phyloP scores from a whole-genome alignment of 2,329 filamentous ascomycete genomes.

The Aspergillus pseudoviridinutans region DNA sequence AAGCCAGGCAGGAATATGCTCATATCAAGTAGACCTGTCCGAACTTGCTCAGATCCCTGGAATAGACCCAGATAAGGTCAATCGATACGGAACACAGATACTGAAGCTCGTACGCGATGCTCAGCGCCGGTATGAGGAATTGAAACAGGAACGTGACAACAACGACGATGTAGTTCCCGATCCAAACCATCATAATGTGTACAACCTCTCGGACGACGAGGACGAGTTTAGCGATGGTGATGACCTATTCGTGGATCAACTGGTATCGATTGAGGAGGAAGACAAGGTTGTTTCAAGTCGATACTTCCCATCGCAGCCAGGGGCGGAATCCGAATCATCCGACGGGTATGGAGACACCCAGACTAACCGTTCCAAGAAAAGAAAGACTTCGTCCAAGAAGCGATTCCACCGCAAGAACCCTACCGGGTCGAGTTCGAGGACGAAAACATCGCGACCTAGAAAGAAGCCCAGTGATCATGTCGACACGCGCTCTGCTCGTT shows the following conservation, averaged over 20 bases:
- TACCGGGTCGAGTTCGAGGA: constrained; percentile 18
- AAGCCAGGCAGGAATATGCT: constrained; percentile 3
- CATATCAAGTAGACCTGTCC: constrained; percentile 27
- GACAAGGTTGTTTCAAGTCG: constrained; percentile 28
- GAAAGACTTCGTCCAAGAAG: constrained; percentile 24
- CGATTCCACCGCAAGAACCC: constrained; percentile 24
- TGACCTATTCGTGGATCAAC: constrained; percentile 28
- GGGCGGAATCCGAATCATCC: constrained; percentile 18
- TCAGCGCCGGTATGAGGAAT: constrained; percentile 39
- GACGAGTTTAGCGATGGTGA: constrained; percentile 37
- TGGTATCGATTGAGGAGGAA: constrained; percentile 21
- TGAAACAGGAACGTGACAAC: constrained; percentile 41
- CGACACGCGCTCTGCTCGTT: constrained; percentile 15
- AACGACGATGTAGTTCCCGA: constrained; percentile 48
- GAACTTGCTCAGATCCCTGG: constrained; percentile 39
- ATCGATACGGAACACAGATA: constrained; percentile 41
- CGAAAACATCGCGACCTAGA: constrained; percentile 22
- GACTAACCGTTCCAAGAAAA: constrained; percentile 17
- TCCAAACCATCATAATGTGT: constrained; percentile 44
- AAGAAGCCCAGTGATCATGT: constrained; percentile 19
- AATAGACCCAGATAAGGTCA: constrained; percentile 44
- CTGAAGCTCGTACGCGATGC: constrained; percentile 40
- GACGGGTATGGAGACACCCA: constrained; percentile 18
- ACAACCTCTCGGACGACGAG: constrained; percentile 42
- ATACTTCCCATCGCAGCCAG: constrained; percentile 28